phyloP scores from a whole-genome alignment of 2,329 filamentous ascomycete genomes.

The Coniella lustricola region DNA sequence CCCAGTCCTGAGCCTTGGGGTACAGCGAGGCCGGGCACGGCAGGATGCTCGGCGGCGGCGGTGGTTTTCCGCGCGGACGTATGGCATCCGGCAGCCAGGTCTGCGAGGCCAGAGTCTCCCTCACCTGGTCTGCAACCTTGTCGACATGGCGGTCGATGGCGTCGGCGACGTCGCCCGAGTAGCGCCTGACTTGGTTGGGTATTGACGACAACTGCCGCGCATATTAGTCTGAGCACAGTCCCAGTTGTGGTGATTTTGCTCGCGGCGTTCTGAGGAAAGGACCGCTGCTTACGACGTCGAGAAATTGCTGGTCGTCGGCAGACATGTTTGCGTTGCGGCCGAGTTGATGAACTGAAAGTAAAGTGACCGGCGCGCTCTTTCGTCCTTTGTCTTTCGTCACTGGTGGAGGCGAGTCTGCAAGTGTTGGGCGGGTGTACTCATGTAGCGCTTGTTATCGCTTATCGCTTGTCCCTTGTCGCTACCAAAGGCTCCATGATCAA shows the following conservation, averaged over 20 bases:
- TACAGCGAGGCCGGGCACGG: constrained; percentile 26
- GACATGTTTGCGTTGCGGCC: constrained; percentile 14
- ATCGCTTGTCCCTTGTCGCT: too few species aligned
- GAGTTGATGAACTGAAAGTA: not conserved
- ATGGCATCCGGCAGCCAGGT: constrained; percentile 68
- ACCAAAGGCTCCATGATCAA: too few species aligned
- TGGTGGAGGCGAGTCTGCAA: too few species aligned
- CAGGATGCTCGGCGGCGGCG: constrained; percentile 29
- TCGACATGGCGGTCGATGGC: constrained; percentile 79
- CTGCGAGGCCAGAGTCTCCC: constrained; percentile 59
- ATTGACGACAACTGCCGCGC: constrained; percentile 41
- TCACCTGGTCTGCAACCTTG: constrained; percentile 61
- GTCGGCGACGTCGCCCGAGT: constrained; percentile 67
- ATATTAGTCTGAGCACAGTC: not conserved
- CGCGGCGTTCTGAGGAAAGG: not conserved
- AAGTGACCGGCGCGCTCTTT: too few species aligned
- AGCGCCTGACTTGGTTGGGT: constrained; percentile 59
- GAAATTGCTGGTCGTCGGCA: constrained; percentile 20
- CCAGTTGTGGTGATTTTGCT: not conserved
- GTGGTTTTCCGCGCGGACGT: constrained; percentile 49
- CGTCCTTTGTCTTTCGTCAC: too few species aligned
- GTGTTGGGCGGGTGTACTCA: too few species aligned
- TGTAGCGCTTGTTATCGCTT: too few species aligned
- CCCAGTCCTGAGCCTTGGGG: constrained; percentile 62
- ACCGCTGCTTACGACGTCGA: constrained; percentile 17